Evolutionary conservation across 345 rosid genomes (phyloP), one percentile per base, ranked within the genome.

Genomic region (Excoecaria cochinchinensis): DNA sequence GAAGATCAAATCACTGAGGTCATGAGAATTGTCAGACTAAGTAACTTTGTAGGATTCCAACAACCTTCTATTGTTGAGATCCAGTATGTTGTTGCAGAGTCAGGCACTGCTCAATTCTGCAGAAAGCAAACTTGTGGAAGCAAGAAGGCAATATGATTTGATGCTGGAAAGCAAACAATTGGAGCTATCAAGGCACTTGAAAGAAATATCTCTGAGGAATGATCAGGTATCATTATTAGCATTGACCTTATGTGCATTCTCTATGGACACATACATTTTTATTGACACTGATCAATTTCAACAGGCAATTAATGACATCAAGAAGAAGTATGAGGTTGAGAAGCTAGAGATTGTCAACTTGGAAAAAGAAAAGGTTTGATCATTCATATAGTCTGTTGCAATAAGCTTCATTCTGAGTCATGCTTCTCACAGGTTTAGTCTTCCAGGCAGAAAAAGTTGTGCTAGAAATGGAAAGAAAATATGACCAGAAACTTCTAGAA

Each of bases 141-240:
- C 90, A 42, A 87, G 84, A 83, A 89, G 81, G 77, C 92, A 92
- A 58, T 79, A 90, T 67, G 97, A 92, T 78, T 74, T 76, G 81
- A 85, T 92, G 92, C 90, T 94, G 25, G 99, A 89, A 80, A 88
- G 85, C 77, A 94, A 94, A 77, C 91, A 92, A 78, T 76, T 86
- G 82, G 99, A 92, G 78, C 78, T 92, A 56, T 91, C 97, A 53
- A 85, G 89, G 83, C 98, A 92, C 77, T 80, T 95, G 89, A 91
- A 92, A 87, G 99, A 95, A 77, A 82, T 92, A 77, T 91, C 94
- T 83, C 95, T 85, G 82, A 92, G 90, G 80, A 94, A 92, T 78
- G 98, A 94, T 76, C 93, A 90, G 97, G 98, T 92, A 53, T 50
- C 36, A 8, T 76, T 63, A 77, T 81, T 79, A 57, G 72, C 22